Percentiles rank a stretch among this genome's conserved stretches.
These are phyloP conservation scores for Forsythia viridissima DNA, from an alignment of 257 asterid species.

Conservation along the genomic window DNA sequence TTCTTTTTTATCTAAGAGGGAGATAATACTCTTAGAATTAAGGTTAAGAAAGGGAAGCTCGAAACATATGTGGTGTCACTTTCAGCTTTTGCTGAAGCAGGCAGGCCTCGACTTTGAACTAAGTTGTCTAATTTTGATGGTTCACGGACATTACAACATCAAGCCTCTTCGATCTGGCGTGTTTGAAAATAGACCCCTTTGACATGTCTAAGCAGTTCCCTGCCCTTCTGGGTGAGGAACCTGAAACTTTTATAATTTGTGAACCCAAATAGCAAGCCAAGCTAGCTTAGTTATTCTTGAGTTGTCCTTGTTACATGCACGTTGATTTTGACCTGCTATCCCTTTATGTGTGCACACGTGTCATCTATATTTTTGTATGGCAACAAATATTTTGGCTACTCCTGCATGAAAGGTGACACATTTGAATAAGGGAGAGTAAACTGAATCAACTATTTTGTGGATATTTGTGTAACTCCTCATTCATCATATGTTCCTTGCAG, in stretches of 20 bases:
- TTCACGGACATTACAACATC: background rate
- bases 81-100: background rate
- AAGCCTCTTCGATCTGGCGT: background rate
- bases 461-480: conserved; percentile 4
- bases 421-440: background rate
- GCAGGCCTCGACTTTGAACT: background rate
- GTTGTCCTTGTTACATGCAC: background rate
- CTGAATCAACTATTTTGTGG: background rate
- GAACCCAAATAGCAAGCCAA: background rate
- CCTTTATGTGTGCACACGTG: background rate
- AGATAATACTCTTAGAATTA: background rate
- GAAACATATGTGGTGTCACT: background rate
- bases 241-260: background rate
- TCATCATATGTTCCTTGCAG: conserved; percentile 49
- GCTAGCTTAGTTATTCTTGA: conserved; percentile 7
- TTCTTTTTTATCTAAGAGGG: background rate
- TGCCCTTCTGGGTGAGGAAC: background rate
- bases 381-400: background rate
- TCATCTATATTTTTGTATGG: background rate
- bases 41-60: background rate
- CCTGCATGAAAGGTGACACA: background rate
- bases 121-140: background rate
- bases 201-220: conserved; percentile 4
- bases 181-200: background rate
- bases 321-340: background rate